These are phyloP conservation scores for Microdochium bolleyi DNA, from an alignment of 2,329 filamentous ascomycete genomes.

Conservation along the genomic window DNA sequence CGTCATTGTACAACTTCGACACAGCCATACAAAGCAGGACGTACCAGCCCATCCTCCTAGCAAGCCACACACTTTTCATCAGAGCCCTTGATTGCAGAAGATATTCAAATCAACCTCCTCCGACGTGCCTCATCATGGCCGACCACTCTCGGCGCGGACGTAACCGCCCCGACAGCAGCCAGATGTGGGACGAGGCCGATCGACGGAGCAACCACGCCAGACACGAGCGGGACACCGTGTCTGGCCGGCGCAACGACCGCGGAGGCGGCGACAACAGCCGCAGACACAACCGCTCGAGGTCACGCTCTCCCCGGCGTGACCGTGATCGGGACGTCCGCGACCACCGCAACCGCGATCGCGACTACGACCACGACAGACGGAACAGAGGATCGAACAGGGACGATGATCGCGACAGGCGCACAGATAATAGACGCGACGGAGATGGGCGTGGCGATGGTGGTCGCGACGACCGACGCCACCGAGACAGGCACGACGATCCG, in stretches of 20 bases:
- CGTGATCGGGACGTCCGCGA: slow-evolving; percentile 19
- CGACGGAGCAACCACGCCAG: slow-evolving; percentile 23
- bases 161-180: slow-evolving; percentile 44
- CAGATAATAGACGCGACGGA: slow-evolving; percentile 17
- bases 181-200: slow-evolving; percentile 53
- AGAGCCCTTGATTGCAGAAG: too few relatives aligned
- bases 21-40: neutral
- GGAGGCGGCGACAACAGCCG: slow-evolving; percentile 5
- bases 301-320: slow-evolving; percentile 7
- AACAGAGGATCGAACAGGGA: slow-evolving; percentile 23
- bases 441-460: slow-evolving; percentile 14
- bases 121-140: slow-evolving; percentile 28
- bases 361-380: slow-evolving; percentile 27
- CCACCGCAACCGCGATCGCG: slow-evolving; percentile 16
- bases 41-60: neutral
- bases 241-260: slow-evolving; percentile 14
- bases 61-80: too few relatives aligned
- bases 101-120: neutral
- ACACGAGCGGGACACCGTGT: slow-evolving; percentile 10
- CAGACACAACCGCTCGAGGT: neutral
- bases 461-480: slow-evolving; percentile 8
- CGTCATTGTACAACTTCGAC: neutral
- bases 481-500: slow-evolving; percentile 6
- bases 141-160: slow-evolving; percentile 37
- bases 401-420: slow-evolving; percentile 22